These are phyloP conservation scores for Obba rivulosa DNA, from an alignment of 768 basidiomycete genomes.

Conservation along the genomic window DNA sequence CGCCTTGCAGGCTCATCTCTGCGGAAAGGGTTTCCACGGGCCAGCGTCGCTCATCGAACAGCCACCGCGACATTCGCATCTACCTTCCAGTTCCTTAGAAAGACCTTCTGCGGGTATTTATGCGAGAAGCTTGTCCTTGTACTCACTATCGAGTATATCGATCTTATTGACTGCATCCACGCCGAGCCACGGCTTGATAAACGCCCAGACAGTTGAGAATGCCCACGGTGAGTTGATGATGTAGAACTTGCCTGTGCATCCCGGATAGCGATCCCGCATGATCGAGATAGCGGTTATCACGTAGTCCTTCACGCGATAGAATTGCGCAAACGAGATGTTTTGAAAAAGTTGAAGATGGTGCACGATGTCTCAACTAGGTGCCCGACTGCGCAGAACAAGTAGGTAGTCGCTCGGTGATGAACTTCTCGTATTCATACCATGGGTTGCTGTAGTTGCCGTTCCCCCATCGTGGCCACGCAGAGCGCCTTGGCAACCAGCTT, in stretches of 20 bases:
- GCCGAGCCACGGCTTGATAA: conserved; percentile 93
- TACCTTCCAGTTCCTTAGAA: conserved; percentile 81
- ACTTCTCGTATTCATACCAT: conserved; percentile 90
- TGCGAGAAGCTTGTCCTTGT: conserved; percentile 67
- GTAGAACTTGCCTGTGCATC: conserved; percentile 97
- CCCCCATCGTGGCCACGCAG: conserved; percentile 74
- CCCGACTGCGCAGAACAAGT: conserved; percentile 67
- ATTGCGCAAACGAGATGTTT: conserved; percentile 62
- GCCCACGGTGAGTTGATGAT: conserved; percentile 97
- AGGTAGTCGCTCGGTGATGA: conserved; percentile 73
- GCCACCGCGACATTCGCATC: conserved; percentile 69
- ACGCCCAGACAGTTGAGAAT: conserved; percentile 82
- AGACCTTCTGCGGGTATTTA: conserved; percentile 85
- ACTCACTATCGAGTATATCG: conserved; percentile 70
- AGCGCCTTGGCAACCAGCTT: conserved; percentile 83
- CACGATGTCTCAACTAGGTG: conserved; percentile 95
- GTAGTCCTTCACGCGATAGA: conserved; percentile 92
- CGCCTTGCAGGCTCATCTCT: neutral
- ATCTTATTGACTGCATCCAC: conserved; percentile 95
- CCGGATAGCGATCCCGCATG: conserved; percentile 89
- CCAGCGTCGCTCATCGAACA: conserved; percentile 89
- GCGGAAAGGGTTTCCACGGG: conserved; percentile 63
- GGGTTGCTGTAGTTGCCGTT: conserved; percentile 84
- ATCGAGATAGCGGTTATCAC: conserved; percentile 69
- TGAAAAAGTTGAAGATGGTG: conserved; percentile 89